A percentile compares a stretch with the other conserved stretches of the same genome.
Evolutionary conservation across 805 yeast genomes (phyloP).

Genomic region (Hermanozyma aechmeae): DNA sequence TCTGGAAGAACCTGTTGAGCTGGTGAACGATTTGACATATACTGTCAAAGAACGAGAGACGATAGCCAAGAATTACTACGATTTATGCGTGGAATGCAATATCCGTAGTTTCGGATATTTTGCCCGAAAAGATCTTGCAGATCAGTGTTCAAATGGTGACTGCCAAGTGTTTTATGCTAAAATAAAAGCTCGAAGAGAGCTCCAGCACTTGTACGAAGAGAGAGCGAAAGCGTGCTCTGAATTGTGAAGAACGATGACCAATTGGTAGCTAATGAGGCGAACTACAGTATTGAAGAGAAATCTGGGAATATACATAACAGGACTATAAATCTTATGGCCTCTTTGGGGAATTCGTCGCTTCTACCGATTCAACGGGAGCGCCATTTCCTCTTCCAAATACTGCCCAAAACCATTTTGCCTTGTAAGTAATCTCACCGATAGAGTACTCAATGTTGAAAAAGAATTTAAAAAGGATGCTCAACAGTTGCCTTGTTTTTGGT

Average conservation of each 20-base stretch:
- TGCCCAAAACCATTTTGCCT: no score
- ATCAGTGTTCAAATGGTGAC: slow-evolving; percentile 49
- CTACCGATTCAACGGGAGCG: no score
- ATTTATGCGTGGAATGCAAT: slow-evolving; percentile 15
- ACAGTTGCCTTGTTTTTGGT: no score
- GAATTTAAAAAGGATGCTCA: no score
- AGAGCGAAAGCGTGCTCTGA: not conserved
- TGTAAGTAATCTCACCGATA: no score
- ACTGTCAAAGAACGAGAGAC: slow-evolving; percentile 8
- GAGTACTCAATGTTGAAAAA: no score
- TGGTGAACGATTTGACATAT: slow-evolving; percentile 22
- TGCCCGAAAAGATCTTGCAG: slow-evolving; percentile 6
- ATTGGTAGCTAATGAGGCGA: not conserved
- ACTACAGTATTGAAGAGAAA: not conserved
- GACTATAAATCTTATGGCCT: not conserved
- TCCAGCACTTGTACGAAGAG: not conserved
- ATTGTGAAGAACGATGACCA: not conserved
- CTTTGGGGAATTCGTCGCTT: not conserved
- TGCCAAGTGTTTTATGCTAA: slow-evolving; percentile 56
- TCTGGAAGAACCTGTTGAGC: slow-evolving; percentile 20
- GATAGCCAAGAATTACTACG: slow-evolving; percentile 4
- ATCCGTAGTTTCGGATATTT: slow-evolving; percentile 7
- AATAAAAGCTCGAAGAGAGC: slow-evolving; percentile 23
- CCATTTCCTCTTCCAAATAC: no score
- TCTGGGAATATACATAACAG: not conserved